Evolutionary conservation across 306 rosid species (phyloP).

Genomic region (Delonix regia): DNA sequence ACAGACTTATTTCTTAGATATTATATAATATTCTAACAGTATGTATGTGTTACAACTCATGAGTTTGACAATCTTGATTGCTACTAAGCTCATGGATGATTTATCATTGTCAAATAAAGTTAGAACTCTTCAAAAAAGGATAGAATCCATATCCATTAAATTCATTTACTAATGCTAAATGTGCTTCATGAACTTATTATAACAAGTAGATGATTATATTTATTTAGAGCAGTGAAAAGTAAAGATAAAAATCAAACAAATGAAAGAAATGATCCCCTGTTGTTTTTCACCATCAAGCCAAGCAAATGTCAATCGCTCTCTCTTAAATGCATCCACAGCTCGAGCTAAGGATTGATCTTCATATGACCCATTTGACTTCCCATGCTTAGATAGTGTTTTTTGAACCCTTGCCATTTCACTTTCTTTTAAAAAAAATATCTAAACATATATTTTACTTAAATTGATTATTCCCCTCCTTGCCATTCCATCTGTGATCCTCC

Average conservation of each 20-base stretch:
- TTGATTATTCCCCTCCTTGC: too few relatives aligned
- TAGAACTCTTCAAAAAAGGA: background rate
- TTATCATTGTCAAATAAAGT: conserved; percentile 12
- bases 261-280: conserved; percentile 52
- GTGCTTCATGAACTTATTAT: conserved; percentile 1
- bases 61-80: too few relatives aligned
- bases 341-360: conserved; percentile 56
- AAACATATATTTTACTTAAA: too few relatives aligned
- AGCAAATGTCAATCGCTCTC: conserved; percentile 76
- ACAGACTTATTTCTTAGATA: too few relatives aligned
- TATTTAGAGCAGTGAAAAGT: background rate
- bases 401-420: too few relatives aligned
- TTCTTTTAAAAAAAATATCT: too few relatives aligned
- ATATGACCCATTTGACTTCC: conserved; percentile 44
- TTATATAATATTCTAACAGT: too few relatives aligned
- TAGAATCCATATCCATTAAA: background rate
- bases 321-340: conserved; percentile 60
- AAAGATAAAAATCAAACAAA: background rate
- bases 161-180: conserved; percentile 18
- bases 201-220: conserved; percentile 12
- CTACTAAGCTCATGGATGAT: too few relatives aligned
- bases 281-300: conserved; percentile 98
- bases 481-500: too few relatives aligned
- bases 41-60: too few relatives aligned
- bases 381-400: conserved; percentile 56